Evolutionary conservation across 2,329 filamentous ascomycete species (phyloP), one percentile per base, ranked within the genome.

Genomic region (Ophiocordyceps camponoti-rufipedis): DNA sequence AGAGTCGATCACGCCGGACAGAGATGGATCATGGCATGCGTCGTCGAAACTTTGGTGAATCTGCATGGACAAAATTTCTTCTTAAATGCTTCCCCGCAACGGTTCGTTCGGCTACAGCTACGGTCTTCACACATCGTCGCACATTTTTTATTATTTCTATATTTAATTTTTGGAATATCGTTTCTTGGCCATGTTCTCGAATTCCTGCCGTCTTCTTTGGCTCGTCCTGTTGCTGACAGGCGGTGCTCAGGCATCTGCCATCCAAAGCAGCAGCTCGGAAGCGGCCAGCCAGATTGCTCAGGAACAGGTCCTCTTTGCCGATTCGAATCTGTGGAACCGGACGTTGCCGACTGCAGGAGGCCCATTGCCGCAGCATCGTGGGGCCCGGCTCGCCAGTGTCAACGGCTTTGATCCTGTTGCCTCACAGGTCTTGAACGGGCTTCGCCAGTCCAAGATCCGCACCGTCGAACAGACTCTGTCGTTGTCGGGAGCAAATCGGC

Each of bases 1-100:
- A 32, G 39, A 8, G 39, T 45, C 39, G 35, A 46, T 46, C 44
- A 46, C 44, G 16, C 33, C 33, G 33, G 14, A n/a, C 33, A n/a
- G 8, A 16, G 33, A 38, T 38, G 33, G 14, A 38, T 38, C 14
- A 38, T 38, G 33, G 13, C 33, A 16, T 38, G 33, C 14, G 33
- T 14, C 33, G 14, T 16, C 16, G 33, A 23, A 23, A 13, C 33
- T 38, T 12, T n/a, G 33, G 9, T 5, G 33, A n/a, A n/a, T n/a
- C 33, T 38, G 14, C 14, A 38, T 38, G 33, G 33, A 38, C 14
- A 9, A 38, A 38, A 38, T n/a, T 38, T 14, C 33, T 38, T 38
- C 16, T 38, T 38, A 38, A n/a, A 38, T 38, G 14, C 33, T 38
- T 38, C 33, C 33, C 33, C 33, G 33, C 33, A n/a, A 38, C 33